Evolutionary conservation across 176 grass and related monocot species (phyloP), one percentile per base, ranked within the genome.

Genomic region (Oropetium thomaeum): DNA sequence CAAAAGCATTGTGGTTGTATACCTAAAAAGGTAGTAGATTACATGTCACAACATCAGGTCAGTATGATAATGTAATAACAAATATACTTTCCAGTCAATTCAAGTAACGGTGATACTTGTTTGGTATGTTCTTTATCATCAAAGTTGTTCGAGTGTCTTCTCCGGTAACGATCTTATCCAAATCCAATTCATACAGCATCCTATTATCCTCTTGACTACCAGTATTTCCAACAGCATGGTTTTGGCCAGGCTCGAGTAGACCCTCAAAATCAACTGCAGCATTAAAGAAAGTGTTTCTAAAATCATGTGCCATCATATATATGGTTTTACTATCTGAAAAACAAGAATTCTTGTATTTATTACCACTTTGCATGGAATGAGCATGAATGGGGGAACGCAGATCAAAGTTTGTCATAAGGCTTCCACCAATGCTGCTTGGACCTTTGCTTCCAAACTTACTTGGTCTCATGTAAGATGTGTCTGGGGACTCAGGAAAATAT

Each of bases 91-190:
- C 20, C 26, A 57, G 33, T 16, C 61, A 58, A 52, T 70, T 71
- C 31, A 63, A 70, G 40, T 43, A 59, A 79, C n/a, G 17, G 11
- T 19, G 30, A 77, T 82, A 87, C 85, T 82, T 87, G 37, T 87
- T 87, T 78, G 85, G 87, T 49, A 89, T 89, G 71, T 84, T 84
- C 40, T 84, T 89, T 71, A 89, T 89, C 87, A 89, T 84, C 54
- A 89, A 61, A 35, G 87, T 89, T 31, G 87, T 84, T 17, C 87
- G 81, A 41, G 58, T 60, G 10, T 89, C 87, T 84, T 77, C 68
- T n/a, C 87, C 77, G 0, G 47, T 71, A 19, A 77, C 65, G 23
- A 89, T 89, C 63, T 89, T 89, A 58, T 89, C 87, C 71, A 89
- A 61, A 68, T 89, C 77, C 64, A 89, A 65, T 52, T 89, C 77